Evolutionary conservation across 2,329 filamentous ascomycete genomes (phyloP), one percentile per base, ranked within the genome.

Genomic region (Zymoseptoria crescenta): DNA sequence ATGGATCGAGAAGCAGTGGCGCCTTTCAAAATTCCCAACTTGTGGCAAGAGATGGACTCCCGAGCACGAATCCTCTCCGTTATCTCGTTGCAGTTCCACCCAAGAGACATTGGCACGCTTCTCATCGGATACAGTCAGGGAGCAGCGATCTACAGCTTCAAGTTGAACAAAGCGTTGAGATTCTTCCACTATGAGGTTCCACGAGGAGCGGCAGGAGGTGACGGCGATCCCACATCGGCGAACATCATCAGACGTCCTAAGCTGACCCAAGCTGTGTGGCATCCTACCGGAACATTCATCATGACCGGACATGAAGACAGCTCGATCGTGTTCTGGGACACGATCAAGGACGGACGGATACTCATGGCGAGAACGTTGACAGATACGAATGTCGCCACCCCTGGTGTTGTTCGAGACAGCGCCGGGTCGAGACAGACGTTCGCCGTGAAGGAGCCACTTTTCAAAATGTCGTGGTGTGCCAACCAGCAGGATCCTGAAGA

Each of bases 261-360:
- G 59, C 75, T 97, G 62, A 90, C 87, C 1, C 89, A 96, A 66
- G 92, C 91, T 0, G 74, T 93, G 16, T 99, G 93, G 92, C 94
- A 99, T 75, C 94, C 94, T 0, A 96, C 90, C 1, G 94, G 92
- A 0, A 95, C 90, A 0, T 96, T 96, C 68, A 77, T 96, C 45
- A 72, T 94, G 65, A 96, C 91, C 0, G 89, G 87, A 1, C 89
- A 96, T 70, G 91, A 96, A 58, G 94, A 99, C 71, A 87, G 88
- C 35, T 96, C 90, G 67, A 77, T 99, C 52, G 93, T 96, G 0
- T 88, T 97, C 66, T 99, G 93, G 92, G 94, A 99, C 73, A 69
- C 68, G 1, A 59, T 70, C 54, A 95, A 91, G 68, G 93, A 97
- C 70, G 91, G 90, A 7, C 85, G 89, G 58, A 78, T 96, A 45